Conservation (phyloP, 2,329 filamentous ascomycete genomes). For the Pseudocercospora fijiensis region DNA sequence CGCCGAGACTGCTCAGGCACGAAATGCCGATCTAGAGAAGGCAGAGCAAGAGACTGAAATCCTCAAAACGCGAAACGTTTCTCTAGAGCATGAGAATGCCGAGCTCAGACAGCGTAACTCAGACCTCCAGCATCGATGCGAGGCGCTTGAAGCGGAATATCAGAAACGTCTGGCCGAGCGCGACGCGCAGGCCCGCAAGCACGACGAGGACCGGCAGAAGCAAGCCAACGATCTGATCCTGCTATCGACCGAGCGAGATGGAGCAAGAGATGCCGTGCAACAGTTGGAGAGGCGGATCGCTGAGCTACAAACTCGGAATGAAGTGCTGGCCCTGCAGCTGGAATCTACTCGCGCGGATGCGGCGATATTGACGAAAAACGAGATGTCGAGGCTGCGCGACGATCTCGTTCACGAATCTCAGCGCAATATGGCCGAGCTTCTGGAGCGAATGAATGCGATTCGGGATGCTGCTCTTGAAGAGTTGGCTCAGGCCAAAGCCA, state of each 20-base stretch:
- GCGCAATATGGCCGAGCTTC: background rate
- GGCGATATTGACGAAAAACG: background rate
- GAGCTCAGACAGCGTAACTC: background rate
- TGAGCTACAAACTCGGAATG: background rate
- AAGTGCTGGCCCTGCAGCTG: background rate
- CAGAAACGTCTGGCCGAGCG: background rate
- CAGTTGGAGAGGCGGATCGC: background rate
- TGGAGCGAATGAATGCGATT: background rate
- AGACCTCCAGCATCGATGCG: background rate
- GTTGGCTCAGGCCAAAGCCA: background rate
- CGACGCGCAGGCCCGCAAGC: background rate
- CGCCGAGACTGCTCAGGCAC: background rate
- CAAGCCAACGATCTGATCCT: background rate
- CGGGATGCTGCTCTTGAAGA: background rate
- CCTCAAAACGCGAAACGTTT: background rate
- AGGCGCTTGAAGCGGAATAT: background rate
- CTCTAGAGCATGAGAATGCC: background rate
- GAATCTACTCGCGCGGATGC: background rate
- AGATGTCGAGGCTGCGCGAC: background rate
- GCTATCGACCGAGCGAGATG: background rate
- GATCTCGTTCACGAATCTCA: background rate
- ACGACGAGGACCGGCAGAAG: background rate
- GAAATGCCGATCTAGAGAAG: conserved; percentile 1
- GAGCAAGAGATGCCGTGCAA: background rate
- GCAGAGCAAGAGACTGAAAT: background rate